A percentile compares a stretch with the other conserved stretches of the same genome.
Conservation (phyloP, 306 rosid genomes). For the Mucuna pruriens region DNA sequence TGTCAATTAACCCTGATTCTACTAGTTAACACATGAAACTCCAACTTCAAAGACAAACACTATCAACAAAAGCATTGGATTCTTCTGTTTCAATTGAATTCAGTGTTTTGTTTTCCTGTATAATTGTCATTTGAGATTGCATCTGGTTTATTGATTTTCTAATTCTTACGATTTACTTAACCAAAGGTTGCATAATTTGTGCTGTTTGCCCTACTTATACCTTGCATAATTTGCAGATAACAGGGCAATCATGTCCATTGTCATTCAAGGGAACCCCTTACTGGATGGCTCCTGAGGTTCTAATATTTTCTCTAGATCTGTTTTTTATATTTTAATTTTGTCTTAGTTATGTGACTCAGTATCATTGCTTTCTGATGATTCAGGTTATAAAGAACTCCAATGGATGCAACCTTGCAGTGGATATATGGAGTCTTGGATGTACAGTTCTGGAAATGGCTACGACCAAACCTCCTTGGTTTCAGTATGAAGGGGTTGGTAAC, state of each 20-base stretch:
- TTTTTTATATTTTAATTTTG: slow-evolving; percentile 28
- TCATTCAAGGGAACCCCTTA: slow-evolving; percentile 99
- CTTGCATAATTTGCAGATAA: slow-evolving; percentile 63
- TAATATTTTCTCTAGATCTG: slow-evolving; percentile 16
- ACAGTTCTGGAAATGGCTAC: slow-evolving; percentile 99
- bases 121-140: background rate
- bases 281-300: slow-evolving; percentile 99
- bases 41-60: slow-evolving; percentile 3
- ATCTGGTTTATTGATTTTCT: slow-evolving; percentile 24
- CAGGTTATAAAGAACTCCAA: slow-evolving; percentile 86
- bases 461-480: slow-evolving; percentile 98
- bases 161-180: slow-evolving; percentile 17
- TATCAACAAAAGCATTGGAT: slow-evolving; percentile 4
- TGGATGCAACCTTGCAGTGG: slow-evolving; percentile 94
- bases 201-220: slow-evolving; percentile 39
- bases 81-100: slow-evolving; percentile 7
- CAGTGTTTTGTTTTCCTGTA: background rate
- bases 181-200: slow-evolving; percentile 30
- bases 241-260: slow-evolving; percentile 88
- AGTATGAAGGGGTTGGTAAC: slow-evolving; percentile 94
- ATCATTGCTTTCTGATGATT: slow-evolving; percentile 39
- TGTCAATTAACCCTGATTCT: background rate
- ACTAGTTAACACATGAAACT: slow-evolving; percentile 1
- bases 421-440: slow-evolving; percentile 99
- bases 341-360: slow-evolving; percentile 35